Conservation (phyloP, 768 basidiomycete genomes). For the Galerina sulciceps region DNA sequence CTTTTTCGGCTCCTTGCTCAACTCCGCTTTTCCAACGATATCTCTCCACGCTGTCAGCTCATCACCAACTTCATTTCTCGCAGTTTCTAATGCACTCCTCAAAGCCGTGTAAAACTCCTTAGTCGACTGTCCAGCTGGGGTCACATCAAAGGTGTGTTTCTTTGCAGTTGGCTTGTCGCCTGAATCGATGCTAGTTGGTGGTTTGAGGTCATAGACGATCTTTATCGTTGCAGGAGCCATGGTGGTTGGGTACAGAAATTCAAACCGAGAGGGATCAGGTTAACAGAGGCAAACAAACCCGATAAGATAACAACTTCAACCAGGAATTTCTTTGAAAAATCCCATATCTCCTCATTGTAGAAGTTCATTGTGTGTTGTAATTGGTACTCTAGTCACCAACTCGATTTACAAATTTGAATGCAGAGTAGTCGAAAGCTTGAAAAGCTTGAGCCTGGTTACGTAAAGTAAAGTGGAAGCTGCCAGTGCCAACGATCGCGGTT, state of each 20-base stretch:
- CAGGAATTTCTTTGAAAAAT: too few relatives aligned
- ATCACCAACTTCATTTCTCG: constrained; percentile 60
- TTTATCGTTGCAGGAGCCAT: constrained; percentile 22
- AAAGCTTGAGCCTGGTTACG: too few relatives aligned
- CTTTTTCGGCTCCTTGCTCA: constrained; percentile 58
- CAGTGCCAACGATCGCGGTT: too few relatives aligned
- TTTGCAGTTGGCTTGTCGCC: constrained; percentile 10
- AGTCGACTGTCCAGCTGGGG: constrained; percentile 21
- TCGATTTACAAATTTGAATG: too few relatives aligned
- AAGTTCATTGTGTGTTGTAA: too few relatives aligned
- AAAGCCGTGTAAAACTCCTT: constrained; percentile 56
- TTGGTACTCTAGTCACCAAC: too few relatives aligned
- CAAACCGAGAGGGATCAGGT: not conserved
- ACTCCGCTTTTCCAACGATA: constrained; percentile 66
- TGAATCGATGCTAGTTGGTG: constrained; percentile 11
- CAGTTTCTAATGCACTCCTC: constrained; percentile 50
- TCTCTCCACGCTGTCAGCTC: constrained; percentile 80
- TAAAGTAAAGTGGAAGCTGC: too few relatives aligned
- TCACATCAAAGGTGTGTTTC: constrained; percentile 15
- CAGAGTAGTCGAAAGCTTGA: too few relatives aligned
- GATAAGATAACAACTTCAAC: constrained; percentile 24
- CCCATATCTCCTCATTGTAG: not conserved
- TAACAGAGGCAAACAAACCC: constrained; percentile 15
- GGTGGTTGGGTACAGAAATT: not conserved
- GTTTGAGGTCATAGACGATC: constrained; percentile 25